Evolutionary conservation across 306 rosid genomes (phyloP), one percentile per base, ranked within the genome.

Genomic region (Adenanthera pavonina): DNA sequence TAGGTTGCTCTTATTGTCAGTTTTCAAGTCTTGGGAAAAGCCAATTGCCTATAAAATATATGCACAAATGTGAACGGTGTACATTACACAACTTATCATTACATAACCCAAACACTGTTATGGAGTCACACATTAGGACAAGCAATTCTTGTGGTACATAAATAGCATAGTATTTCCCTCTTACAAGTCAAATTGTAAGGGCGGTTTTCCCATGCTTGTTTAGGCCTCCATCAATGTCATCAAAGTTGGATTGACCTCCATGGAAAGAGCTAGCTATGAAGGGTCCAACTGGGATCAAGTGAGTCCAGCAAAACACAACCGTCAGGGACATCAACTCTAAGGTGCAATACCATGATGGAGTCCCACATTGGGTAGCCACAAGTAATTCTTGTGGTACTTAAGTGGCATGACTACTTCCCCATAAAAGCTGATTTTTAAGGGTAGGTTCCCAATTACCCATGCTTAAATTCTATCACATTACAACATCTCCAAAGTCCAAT

Each of bases 1-100:
- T 59, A 36, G 52, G 56, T 19, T 54, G 38, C 61, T 48, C 36
- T 34, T 67, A 65, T 48, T 54, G 44, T 52, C 38, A 69, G 84
- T 57, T 43, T 41, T 36, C 75, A 25, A 74, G 16, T 74, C 56
- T 41, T 43, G 49, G 61, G 70, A 53, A 8, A 74, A 73, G 25
- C 54, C 68, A 74, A 80, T 3, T 19, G 19, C 47, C 71, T 66
- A 40, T 35, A 43, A 81, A 53, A 76, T 25, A 20, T 6, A 25
- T 38, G n/a, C 34, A 68, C 43, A 59, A 77, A 57, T 15, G 56
- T 1, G 5, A 3, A 70, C 44, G n/a, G 12, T n/a, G 44, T 25
- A 61, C 20, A 38, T 38, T 59, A 61, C 7, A 59, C 8, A 51
- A 56, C 59, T 69, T 48, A 46, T 14, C 20, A 46, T 57, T n/a